These are phyloP conservation scores for Coemansia interrupta DNA, from an alignment of 192 early-diverging fungal genomes.

Conservation along the genomic window DNA sequence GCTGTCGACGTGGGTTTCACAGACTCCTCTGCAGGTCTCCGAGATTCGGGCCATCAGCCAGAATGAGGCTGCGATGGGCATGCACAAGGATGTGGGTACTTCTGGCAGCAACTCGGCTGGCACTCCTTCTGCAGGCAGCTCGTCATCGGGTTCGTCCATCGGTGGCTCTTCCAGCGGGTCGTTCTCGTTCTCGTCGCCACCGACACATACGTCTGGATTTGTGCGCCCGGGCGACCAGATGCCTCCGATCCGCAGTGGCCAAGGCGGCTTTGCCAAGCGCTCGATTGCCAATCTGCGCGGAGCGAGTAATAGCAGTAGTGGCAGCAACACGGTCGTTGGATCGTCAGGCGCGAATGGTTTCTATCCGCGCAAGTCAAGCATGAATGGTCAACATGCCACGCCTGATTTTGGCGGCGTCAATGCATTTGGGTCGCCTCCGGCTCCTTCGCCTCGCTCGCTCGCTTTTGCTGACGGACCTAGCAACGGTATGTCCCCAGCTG, in stretches of 20 bases:
- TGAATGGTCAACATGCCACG: constrained; percentile 1
- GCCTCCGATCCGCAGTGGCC: constrained; percentile 22
- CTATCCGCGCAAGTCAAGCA: constrained; percentile 27
- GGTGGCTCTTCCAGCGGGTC: constrained; percentile 14
- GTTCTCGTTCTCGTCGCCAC: constrained; percentile 34
- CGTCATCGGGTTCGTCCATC: background rate
- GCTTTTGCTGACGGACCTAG: constrained; percentile 25
- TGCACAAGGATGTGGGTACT: background rate
- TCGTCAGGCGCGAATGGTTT: background rate
- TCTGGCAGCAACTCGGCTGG: background rate
- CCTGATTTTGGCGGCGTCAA: constrained; percentile 12
- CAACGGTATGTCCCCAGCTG: constrained; percentile 1
- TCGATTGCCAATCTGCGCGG: constrained; percentile 46
- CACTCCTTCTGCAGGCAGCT: background rate
- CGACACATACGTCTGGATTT: constrained; percentile 19
- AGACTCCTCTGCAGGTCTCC: constrained; percentile 30
- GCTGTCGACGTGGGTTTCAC: constrained; percentile 31
- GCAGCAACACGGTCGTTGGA: background rate
- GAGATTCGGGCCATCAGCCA: constrained; percentile 32
- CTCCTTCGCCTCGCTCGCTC: constrained; percentile 42
- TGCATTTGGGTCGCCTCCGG: constrained; percentile 46
- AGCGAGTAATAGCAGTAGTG: constrained; percentile 3
- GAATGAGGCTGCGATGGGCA: constrained; percentile 15
- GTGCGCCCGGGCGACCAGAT: constrained; percentile 25
- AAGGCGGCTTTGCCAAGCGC: constrained; percentile 48